phyloP scores from a whole-genome alignment of 2,329 filamentous ascomycete genomes.

The Bipolaris zeicola region DNA sequence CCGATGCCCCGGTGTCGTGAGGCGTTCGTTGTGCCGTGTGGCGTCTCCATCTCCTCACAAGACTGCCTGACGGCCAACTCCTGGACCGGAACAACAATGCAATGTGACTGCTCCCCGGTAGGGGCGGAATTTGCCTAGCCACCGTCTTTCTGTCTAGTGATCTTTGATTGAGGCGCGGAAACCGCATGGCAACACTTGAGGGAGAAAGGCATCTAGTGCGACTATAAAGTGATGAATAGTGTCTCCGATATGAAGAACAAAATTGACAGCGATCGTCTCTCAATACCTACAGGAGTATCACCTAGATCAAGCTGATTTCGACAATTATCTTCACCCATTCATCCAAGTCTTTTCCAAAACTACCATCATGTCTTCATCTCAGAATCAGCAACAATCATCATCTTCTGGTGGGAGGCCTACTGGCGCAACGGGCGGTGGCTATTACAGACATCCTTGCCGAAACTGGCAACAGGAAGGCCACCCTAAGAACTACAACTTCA shows the following conservation, averaged over 20 bases:
- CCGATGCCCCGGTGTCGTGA: conserved; percentile 19
- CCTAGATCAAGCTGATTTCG: background rate
- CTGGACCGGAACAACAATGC: conserved; percentile 21
- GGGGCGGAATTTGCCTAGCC: conserved; percentile 20
- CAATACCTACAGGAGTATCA: background rate
- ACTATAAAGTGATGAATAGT: conserved; percentile 22
- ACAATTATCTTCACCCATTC: background rate
- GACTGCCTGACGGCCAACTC: conserved; percentile 25
- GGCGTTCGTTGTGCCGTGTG: conserved; percentile 29
- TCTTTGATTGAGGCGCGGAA: conserved; percentile 27
- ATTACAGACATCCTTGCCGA: conserved; percentile 26
- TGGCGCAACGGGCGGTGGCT: conserved; percentile 33
- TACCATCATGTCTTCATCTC: conserved; percentile 22
- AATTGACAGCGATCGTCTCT: conserved; percentile 6
- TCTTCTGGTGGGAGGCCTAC: conserved; percentile 28
- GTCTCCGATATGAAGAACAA: conserved; percentile 7
- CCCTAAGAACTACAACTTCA: conserved; percentile 25
- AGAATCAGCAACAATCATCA: conserved; percentile 15
- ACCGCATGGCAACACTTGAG: conserved; percentile 18
- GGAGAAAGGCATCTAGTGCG: conserved; percentile 17
- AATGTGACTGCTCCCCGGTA: conserved; percentile 25
- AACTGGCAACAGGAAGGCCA: conserved; percentile 30
- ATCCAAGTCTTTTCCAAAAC: background rate
- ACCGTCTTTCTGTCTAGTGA: conserved; percentile 18
- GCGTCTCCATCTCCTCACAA: conserved; percentile 23